Conservation (phyloP, 352 stramenopile species). For the Aphanomyces invadans region DNA sequence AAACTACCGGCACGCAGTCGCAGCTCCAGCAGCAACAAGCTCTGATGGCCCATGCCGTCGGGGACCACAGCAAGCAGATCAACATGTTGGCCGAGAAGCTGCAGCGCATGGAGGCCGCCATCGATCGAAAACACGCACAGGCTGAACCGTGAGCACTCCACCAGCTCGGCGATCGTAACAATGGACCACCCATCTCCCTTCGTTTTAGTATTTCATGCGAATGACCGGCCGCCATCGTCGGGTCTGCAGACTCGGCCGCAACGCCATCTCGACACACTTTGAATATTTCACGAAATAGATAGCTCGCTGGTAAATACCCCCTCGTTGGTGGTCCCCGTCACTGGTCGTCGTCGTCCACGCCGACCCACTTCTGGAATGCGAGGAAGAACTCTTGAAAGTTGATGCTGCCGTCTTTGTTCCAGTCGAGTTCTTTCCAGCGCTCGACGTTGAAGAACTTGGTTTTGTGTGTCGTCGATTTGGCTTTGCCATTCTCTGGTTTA, state of each 20-base stretch:
- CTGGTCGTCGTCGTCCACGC: constrained; percentile 42
- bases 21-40: constrained; percentile 71
- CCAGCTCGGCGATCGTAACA: background rate
- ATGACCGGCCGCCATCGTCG: too few relatives aligned
- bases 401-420: constrained; percentile 81
- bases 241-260: too few relatives aligned
- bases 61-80: constrained; percentile 70
- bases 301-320: too few relatives aligned
- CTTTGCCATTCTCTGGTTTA: constrained; percentile 35
- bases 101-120: constrained; percentile 51
- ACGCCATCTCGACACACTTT: too few relatives aligned
- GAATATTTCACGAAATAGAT: too few relatives aligned
- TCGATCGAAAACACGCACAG: constrained; percentile 3
- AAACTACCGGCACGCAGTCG: constrained; percentile 74
- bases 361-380: constrained; percentile 83
- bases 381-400: constrained; percentile 87
- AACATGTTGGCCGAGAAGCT: constrained; percentile 69
- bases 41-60: constrained; percentile 74
- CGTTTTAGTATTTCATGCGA: too few relatives aligned
- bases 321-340: too few relatives aligned
- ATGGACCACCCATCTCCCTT: too few relatives aligned
- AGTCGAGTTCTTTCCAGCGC: constrained; percentile 82
- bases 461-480: constrained; percentile 7
- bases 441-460: constrained; percentile 32
- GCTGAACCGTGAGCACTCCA: background rate